phyloP scores from a whole-genome alignment of 441 rosid genomes.

The Erysimum cheiri region DNA sequence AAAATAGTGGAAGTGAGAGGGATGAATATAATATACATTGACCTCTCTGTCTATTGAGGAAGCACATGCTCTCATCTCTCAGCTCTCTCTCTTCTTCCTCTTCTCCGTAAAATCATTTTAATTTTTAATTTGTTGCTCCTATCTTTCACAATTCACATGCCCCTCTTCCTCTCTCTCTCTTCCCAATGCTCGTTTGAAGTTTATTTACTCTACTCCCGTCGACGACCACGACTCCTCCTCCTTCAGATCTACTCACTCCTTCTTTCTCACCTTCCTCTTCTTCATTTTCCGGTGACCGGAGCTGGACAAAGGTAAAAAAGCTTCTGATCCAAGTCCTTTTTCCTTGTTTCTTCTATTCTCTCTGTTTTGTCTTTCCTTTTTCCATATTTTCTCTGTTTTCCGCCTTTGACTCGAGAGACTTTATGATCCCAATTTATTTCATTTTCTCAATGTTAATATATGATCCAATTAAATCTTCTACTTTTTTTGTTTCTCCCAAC shows the following conservation, averaged over 20 bases:
- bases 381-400: slow-evolving; percentile 22
- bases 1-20: slow-evolving; percentile 35
- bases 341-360: neutral
- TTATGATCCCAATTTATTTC: slow-evolving; percentile 13
- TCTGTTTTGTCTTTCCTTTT: neutral
- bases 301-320: slow-evolving; percentile 48
- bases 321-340: slow-evolving; percentile 16
- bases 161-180: slow-evolving; percentile 21
- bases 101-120: slow-evolving; percentile 30
- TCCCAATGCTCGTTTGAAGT: slow-evolving; percentile 48
- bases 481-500: no score
- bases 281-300: slow-evolving; percentile 42
- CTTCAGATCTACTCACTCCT: slow-evolving; percentile 57
- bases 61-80: slow-evolving; percentile 65
- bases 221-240: slow-evolving; percentile 38
- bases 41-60: slow-evolving; percentile 56
- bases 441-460: neutral
- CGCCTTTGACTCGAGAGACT: slow-evolving; percentile 25
- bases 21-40: slow-evolving; percentile 58
- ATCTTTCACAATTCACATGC: slow-evolving; percentile 58
- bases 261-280: slow-evolving; percentile 34
- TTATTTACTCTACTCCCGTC: slow-evolving; percentile 50
- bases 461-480: neutral
- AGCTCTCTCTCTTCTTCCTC: slow-evolving; percentile 6
- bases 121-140: no score